Base-by-base conservation (phyloP, 2,329 filamentous ascomycete species). In the Colletotrichum karsti region DNA sequence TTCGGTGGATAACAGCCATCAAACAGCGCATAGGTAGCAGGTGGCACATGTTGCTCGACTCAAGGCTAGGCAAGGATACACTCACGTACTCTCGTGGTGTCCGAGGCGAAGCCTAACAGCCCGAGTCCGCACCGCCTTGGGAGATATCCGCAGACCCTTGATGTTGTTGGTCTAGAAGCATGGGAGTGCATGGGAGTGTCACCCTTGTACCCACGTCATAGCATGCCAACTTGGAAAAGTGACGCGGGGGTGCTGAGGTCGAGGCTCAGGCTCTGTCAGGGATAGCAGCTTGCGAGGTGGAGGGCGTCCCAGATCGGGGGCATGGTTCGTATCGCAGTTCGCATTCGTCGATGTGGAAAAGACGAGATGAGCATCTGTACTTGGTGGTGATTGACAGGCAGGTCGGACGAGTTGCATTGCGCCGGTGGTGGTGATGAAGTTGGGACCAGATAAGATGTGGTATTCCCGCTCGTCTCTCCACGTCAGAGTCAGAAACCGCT, bases 121-220 rank as follows among this genome's bases (percentile, higher is more conserved):
- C 33, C 4, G 22, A 26, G n/a, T 18, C 35, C 28, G 50, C 50
- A 37, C 50, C 28, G 50, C 28, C 50, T 22, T 18, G 30, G 30
- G 3, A 30, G 26, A 4, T 44, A 22, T 63, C 28, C 10, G 24
- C 22, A 35, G 30, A 26, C 39, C 33, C 37, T 57, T 28, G 24
- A 41, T 18, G 15, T n/a, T 20, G n/a, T 30, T 42, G 33, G 44
- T 50, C 26, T 35, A 44, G 54, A 59, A 51, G 24, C 41, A 63
- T 66, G 55, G 61, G 56, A 37, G 35, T 35, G 33, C n/a, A 18
- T 26, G 18, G 56, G 24, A 22, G 26, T 12, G 26, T 13, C 22
- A 44, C 30, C 54, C 51, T 48, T 54, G 64, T 44, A 28, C 48
- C 62, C 62, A 62, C 66, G 66, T 69, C 66, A 69, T 69, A 33